Conservation (phyloP, 2,329 filamentous ascomycete species). For the Microdochium paspali region DNA sequence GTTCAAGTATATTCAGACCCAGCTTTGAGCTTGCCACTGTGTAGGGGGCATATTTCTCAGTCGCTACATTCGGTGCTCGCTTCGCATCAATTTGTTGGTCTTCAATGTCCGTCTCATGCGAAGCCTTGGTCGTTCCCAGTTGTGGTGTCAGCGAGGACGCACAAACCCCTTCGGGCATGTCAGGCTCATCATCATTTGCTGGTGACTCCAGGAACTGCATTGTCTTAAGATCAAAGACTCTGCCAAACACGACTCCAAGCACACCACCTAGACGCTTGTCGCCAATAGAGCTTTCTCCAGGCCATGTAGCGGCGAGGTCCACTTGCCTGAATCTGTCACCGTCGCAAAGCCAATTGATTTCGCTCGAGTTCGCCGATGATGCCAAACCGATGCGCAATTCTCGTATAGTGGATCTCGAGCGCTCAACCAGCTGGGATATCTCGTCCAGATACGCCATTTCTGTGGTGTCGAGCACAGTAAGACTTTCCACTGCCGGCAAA, state of each 20-base stretch:
- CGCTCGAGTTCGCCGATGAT: neutral
- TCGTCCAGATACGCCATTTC: conserved; percentile 77
- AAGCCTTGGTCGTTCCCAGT: conserved; percentile 10
- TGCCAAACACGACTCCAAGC: conserved; percentile 57
- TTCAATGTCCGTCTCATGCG: too few relatives aligned
- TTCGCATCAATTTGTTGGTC: too few relatives aligned
- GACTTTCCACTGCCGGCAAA: conserved; percentile 62
- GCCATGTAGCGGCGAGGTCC: conserved; percentile 47
- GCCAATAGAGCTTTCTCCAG: conserved; percentile 47
- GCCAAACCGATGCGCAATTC: conserved; percentile 67
- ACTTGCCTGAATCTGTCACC: conserved; percentile 48
- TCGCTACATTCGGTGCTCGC: too few relatives aligned
- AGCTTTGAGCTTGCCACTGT: conserved; percentile 56
- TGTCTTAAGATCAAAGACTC: conserved; percentile 50
- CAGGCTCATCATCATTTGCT: neutral
- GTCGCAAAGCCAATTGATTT: neutral
- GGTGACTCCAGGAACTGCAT: neutral
- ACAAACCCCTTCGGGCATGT: conserved; percentile 1
- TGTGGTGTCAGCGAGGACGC: conserved; percentile 28
- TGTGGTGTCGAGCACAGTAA: conserved; percentile 74
- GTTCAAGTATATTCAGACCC: conserved; percentile 51
- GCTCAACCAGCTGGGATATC: conserved; percentile 67
- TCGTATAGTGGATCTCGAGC: conserved; percentile 54
- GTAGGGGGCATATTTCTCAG: too few relatives aligned
- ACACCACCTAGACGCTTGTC: conserved; percentile 58